These are phyloP conservation scores for Nothomitra cinnamomea DNA, from an alignment of 2,329 filamentous ascomycete species.

Conservation along the genomic window DNA sequence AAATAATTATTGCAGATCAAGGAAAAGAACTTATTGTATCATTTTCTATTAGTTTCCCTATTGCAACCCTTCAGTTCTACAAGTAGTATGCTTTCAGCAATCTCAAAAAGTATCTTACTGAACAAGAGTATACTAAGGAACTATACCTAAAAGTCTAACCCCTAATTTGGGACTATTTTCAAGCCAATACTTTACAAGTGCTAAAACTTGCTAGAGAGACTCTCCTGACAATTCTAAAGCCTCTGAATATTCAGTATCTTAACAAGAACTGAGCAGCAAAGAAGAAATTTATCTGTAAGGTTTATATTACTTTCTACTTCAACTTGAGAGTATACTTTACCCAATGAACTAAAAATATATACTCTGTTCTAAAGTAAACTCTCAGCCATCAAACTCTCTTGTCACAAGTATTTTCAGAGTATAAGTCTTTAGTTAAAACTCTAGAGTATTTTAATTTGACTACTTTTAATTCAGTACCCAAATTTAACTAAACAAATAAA, in stretches of 20 bases:
- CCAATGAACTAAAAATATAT: no score
- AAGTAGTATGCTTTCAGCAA: not conserved
- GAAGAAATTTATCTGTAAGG: not conserved
- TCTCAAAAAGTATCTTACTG: not conserved
- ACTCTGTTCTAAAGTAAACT: no score
- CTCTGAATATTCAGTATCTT: not conserved
- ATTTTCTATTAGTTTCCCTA: not conserved
- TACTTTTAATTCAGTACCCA: no score
- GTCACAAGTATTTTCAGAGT: no score
- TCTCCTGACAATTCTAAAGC: not conserved
- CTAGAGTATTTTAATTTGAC: no score
- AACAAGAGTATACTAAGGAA: not conserved
- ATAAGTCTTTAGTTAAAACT: no score
- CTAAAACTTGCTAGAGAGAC: not conserved
- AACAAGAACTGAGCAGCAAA: not conserved
- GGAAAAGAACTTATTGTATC: not conserved
- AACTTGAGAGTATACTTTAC: no score
- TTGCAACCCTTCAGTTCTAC: not conserved
- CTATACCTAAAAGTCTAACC: not conserved
- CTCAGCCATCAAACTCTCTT: no score
- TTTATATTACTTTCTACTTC: no score
- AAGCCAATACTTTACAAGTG: no score
- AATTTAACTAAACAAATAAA: no score
- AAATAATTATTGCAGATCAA: no score
- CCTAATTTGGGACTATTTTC: not conserved